Evolutionary conservation across 768 basidiomycete genomes (phyloP).

Genomic region (Podaxis sp.): DNA sequence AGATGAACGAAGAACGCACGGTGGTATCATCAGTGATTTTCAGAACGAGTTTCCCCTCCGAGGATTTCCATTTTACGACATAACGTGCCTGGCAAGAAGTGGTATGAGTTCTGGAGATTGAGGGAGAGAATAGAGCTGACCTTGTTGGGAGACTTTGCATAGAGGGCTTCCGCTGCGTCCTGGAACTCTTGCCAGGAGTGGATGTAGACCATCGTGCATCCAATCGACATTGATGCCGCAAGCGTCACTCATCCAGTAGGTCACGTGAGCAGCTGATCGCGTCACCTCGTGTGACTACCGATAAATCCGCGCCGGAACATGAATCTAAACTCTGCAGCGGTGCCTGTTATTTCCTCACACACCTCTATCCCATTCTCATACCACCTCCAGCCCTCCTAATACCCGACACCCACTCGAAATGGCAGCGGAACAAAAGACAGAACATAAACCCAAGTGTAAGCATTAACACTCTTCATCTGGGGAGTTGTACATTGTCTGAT

Average conservation of each 20-base stretch:
- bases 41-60: slow-evolving; percentile 84
- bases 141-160: slow-evolving; percentile 73
- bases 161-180: slow-evolving; percentile 86
- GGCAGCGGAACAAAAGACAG: slow-evolving; percentile 13
- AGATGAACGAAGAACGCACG: slow-evolving; percentile 46
- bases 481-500: background rate
- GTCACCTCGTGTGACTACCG: slow-evolving; percentile 4
- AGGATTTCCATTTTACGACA: slow-evolving; percentile 87
- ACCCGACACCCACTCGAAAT: background rate
- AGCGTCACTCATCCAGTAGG: slow-evolving; percentile 17
- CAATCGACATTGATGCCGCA: slow-evolving; percentile 31
- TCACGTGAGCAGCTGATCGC: slow-evolving; percentile 18
- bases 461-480: background rate
- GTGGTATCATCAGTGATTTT: slow-evolving; percentile 92
- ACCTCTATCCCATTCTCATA: background rate
- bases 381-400: slow-evolving; percentile 11
- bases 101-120: slow-evolving; percentile 9
- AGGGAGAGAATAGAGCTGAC: slow-evolving; percentile 41
- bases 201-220: slow-evolving; percentile 80
- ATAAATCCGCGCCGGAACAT: slow-evolving; percentile 10
- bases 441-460: slow-evolving; percentile 34
- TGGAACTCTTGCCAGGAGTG: slow-evolving; percentile 88
- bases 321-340: background rate
- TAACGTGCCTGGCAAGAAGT: slow-evolving; percentile 68
- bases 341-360: background rate